These are phyloP conservation scores for Metschnikowia anglica DNA, from an alignment of 805 yeast species.

Conservation along the genomic window DNA sequence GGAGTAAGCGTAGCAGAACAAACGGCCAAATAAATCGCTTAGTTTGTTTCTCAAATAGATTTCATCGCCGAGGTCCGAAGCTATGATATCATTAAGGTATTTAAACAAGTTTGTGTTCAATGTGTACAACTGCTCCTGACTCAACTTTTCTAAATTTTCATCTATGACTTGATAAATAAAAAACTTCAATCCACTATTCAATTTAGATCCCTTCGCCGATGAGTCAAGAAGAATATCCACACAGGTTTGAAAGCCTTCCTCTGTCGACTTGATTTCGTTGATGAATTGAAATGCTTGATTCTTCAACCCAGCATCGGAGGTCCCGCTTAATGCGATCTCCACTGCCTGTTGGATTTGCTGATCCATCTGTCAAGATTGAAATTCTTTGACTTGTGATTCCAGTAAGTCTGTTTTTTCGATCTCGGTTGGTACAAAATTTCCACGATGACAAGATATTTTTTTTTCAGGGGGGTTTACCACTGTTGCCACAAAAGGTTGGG, in stretches of 20 bases:
- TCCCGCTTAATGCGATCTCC: slow-evolving; percentile 71
- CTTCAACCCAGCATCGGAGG: slow-evolving; percentile 54
- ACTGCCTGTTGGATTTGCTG: slow-evolving; percentile 87
- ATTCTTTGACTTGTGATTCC: background rate
- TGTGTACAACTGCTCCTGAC: slow-evolving; percentile 44
- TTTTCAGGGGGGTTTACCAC: no score
- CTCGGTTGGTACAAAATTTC: no score
- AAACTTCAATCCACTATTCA: slow-evolving; percentile 59
- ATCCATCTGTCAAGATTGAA: slow-evolving; percentile 27
- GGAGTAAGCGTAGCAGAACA: slow-evolving; percentile 38
- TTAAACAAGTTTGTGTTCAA: slow-evolving; percentile 51
- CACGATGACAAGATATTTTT: no score
- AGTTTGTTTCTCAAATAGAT: slow-evolving; percentile 39
- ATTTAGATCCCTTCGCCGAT: slow-evolving; percentile 15
- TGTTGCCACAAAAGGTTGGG: background rate
- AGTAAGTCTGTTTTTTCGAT: background rate
- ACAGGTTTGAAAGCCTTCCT: slow-evolving; percentile 57
- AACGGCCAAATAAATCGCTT: slow-evolving; percentile 32
- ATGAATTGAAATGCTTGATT: slow-evolving; percentile 51
- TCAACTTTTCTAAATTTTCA: slow-evolving; percentile 47
- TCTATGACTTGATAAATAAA: slow-evolving; percentile 71
- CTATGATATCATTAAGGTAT: slow-evolving; percentile 34
- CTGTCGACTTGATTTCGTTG: slow-evolving; percentile 51
- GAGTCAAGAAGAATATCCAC: slow-evolving; percentile 43
- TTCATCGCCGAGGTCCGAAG: slow-evolving; percentile 25